Base-by-base conservation (phyloP, 2,329 filamentous ascomycete genomes). In the Cercospora sojina region DNA sequence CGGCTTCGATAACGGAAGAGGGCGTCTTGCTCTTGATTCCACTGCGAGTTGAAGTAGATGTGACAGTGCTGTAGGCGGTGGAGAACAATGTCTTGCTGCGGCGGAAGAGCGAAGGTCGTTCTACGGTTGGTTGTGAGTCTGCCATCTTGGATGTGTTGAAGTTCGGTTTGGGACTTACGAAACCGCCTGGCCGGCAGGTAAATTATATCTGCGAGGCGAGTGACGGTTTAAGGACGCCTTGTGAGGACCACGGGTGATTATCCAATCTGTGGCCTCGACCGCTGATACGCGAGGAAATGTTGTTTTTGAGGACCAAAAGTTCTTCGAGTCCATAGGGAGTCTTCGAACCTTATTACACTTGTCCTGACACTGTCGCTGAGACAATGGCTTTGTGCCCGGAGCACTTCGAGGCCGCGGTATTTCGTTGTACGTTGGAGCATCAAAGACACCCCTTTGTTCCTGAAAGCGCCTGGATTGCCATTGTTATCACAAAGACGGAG, bases 161-260 rank as follows among this genome's bases (percentile, higher is more conserved):
- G 43, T 13, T 49, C 18, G 12, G 3, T 25, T 7, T 23, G 18
- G 10, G 20, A 59, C 32, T 59, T 27, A 59, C 56, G 7, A 18
- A 59, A 49, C 16, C 38, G 16, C 56, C 20, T 59, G 56, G 43
- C 56, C 56, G 38, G 56, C 56, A 59, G 32, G 56, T 59, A 58
- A 10, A 49, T 47, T 49, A 49, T 23, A 23, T 49, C 25, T 23
- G 18, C 10, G 12, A 20, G 20, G 43, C 43, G 20, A 49, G 18
- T 49, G 20, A 49, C 10, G 35, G 35, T 41, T 41, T 16, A 41
- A 41, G 35, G 35, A 41, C 35, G 35, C 35, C 35, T n/a, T 8
- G 35, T n/a, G 35, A n/a, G 32, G 6, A 8, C 35, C 35, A 16
- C 35, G 35, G n/a, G 35, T 41, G 35, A 41, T 41, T n/a, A 41